These are phyloP conservation scores for Dioszegia crocea DNA, from an alignment of 768 basidiomycete species.

Conservation along the genomic window DNA sequence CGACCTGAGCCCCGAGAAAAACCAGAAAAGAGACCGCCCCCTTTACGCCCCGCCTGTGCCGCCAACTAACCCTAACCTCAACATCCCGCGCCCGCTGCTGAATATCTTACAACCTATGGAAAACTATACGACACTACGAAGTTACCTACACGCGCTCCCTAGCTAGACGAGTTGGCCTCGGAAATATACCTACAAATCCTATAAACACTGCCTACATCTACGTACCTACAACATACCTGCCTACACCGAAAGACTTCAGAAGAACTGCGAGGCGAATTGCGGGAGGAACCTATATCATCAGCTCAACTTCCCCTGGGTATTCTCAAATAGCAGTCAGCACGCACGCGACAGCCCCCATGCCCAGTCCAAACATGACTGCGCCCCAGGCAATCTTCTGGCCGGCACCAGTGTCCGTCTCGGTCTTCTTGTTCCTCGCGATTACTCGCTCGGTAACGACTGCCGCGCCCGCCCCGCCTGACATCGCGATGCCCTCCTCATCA, in stretches of 20 bases:
- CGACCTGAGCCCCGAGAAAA: not conserved
- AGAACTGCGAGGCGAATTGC: slow-evolving; percentile 18
- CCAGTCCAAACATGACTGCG: slow-evolving; percentile 74
- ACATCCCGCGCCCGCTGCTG: too few species aligned
- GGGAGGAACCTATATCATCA: slow-evolving; percentile 17
- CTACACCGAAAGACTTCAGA: slow-evolving; percentile 13
- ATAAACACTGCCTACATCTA: not conserved
- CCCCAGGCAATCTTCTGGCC: slow-evolving; percentile 79
- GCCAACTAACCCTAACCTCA: too few species aligned
- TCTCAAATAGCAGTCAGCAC: slow-evolving; percentile 3
- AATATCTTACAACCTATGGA: not conserved
- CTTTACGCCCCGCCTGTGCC: too few species aligned
- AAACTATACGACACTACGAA: not conserved
- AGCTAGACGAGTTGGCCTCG: slow-evolving; percentile 6
- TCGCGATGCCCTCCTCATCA: slow-evolving; percentile 53
- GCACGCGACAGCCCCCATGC: slow-evolving; percentile 64
- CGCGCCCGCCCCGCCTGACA: slow-evolving; percentile 28
- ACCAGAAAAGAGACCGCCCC: not conserved
- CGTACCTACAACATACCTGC: slow-evolving; percentile 2
- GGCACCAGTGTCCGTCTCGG: slow-evolving; percentile 54
- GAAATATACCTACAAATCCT: slow-evolving; percentile 7
- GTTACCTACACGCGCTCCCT: not conserved
- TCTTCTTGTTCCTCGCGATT: slow-evolving; percentile 63
- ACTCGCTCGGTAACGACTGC: slow-evolving; percentile 54
- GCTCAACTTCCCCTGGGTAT: not conserved